Percentiles rank a stretch among this genome's conserved stretches.
Evolutionary conservation across 495 filamentous ascomycete genomes (phyloP).

Genomic region (Trichocladium uniseriatum): DNA sequence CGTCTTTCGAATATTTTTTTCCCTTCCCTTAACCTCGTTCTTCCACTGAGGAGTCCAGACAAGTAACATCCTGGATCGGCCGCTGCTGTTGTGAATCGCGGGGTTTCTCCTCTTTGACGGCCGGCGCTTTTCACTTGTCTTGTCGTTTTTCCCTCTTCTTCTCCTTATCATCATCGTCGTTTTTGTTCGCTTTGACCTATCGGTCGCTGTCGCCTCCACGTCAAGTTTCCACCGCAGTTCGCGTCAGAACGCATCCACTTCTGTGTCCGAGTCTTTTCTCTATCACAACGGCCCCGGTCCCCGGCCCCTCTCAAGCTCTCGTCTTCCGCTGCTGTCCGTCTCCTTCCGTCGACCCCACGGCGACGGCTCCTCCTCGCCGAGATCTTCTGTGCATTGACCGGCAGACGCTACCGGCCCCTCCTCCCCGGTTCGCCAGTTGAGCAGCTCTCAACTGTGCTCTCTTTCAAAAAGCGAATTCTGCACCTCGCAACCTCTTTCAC

Average conservation of each 20-base stretch:
- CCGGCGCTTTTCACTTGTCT: constrained; percentile 40
- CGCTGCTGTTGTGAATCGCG: constrained; percentile 38
- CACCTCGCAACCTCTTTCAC: neutral
- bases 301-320: no score
- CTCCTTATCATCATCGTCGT: constrained; percentile 31
- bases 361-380: constrained; percentile 6
- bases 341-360: neutral
- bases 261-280: constrained; percentile 13
- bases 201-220: constrained; percentile 13
- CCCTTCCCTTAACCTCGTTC: constrained; percentile 12
- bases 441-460: constrained; percentile 2
- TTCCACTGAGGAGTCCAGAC: constrained; percentile 26
- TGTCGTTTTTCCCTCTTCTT: constrained; percentile 21
- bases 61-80: constrained; percentile 23
- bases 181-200: constrained; percentile 14
- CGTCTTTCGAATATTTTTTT: constrained; percentile 17
- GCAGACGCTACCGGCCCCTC: neutral
- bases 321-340: constrained; percentile 13
- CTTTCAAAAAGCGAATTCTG: neutral
- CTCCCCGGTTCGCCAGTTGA: constrained; percentile 1
- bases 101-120: constrained; percentile 40
- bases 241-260: constrained; percentile 5
- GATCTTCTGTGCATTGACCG: neutral
- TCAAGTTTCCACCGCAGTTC: constrained; percentile 5
- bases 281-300: no score